A percentile compares a stretch with the other conserved stretches of the same genome.
These are phyloP conservation scores for Camellia lanceoleosa DNA, from an alignment of 148 eudicot genomes.

Conservation along the genomic window DNA sequence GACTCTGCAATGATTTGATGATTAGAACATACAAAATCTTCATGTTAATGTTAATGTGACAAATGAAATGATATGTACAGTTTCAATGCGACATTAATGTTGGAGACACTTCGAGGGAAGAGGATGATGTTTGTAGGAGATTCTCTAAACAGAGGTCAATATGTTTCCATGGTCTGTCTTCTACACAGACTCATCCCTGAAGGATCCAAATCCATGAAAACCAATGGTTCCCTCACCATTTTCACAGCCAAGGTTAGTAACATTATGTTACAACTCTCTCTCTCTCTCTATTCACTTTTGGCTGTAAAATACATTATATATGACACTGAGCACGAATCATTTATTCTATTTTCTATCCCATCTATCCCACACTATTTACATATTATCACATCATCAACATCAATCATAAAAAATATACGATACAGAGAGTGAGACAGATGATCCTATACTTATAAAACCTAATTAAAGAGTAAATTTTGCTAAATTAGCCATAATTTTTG, in stretches of 20 bases:
- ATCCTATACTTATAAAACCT: no score
- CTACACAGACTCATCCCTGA: slow-evolving; percentile 73
- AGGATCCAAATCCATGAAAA: slow-evolving; percentile 63
- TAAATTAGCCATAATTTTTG: no score
- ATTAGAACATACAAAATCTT: background rate
- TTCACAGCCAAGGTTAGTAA: slow-evolving; percentile 68
- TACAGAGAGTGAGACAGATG: no score
- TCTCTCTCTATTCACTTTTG: no score
- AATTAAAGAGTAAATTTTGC: no score
- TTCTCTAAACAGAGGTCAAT: slow-evolving; percentile 87
- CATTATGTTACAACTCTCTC: background rate
- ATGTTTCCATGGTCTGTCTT: slow-evolving; percentile 79
- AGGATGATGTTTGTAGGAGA: slow-evolving; percentile 91
- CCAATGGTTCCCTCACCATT: slow-evolving; percentile 55
- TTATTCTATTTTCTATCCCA: no score
- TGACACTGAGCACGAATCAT: no score
- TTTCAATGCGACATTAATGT: slow-evolving; percentile 86
- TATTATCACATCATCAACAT: no score
- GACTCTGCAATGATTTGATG: no score
- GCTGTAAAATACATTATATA: no score
- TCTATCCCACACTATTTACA: no score
- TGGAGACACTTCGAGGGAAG: slow-evolving; percentile 80
- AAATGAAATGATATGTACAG: slow-evolving; percentile 25
- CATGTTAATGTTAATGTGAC: background rate
- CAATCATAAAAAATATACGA: no score